Evolutionary conservation across 2,329 filamentous ascomycete species (phyloP).

Genomic region (Penicillium sp.): DNA sequence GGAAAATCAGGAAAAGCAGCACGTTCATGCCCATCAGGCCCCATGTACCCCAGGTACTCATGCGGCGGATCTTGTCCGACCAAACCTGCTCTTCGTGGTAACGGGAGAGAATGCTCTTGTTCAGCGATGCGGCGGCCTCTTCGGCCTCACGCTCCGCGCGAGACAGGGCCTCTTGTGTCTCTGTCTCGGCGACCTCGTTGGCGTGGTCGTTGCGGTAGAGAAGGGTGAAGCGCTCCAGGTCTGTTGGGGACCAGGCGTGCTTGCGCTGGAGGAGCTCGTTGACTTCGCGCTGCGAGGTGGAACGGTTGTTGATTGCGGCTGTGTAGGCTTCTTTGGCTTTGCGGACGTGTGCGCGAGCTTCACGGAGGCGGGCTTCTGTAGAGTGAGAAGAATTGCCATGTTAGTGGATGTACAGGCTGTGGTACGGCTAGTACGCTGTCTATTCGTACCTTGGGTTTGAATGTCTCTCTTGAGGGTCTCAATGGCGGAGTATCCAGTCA

Average conservation of each 20-base stretch:
- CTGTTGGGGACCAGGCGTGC: conserved; percentile 81
- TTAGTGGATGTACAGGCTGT: background rate
- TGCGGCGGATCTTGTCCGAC: conserved; percentile 94
- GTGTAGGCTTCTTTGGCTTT: conserved; percentile 75
- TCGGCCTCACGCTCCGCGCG: conserved; percentile 79
- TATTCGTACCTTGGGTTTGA: conserved; percentile 60
- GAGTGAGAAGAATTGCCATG: background rate
- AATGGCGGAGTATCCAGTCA: conserved; percentile 92
- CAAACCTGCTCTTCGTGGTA: conserved; percentile 99
- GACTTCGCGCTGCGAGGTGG: conserved; percentile 91
- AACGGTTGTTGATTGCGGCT: conserved; percentile 77
- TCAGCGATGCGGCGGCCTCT: conserved; percentile 72
- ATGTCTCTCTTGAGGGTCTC: conserved; percentile 82
- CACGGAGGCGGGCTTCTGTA: conserved; percentile 54
- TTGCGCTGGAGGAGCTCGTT: conserved; percentile 92
- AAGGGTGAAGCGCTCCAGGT: conserved; percentile 91
- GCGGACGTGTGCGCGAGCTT: conserved; percentile 66
- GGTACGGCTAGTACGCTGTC: background rate
- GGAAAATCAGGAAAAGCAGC: conserved; percentile 78
- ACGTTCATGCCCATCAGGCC: conserved; percentile 97
- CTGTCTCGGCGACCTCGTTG: conserved; percentile 80
- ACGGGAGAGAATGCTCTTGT: conserved; percentile 78
- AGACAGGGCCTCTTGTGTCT: conserved; percentile 70
- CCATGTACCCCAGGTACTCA: conserved; percentile 98
- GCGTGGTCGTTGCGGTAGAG: conserved; percentile 91